Conservation (phyloP, 495 filamentous ascomycete genomes). For the Aspergillus incahuasiensis region DNA sequence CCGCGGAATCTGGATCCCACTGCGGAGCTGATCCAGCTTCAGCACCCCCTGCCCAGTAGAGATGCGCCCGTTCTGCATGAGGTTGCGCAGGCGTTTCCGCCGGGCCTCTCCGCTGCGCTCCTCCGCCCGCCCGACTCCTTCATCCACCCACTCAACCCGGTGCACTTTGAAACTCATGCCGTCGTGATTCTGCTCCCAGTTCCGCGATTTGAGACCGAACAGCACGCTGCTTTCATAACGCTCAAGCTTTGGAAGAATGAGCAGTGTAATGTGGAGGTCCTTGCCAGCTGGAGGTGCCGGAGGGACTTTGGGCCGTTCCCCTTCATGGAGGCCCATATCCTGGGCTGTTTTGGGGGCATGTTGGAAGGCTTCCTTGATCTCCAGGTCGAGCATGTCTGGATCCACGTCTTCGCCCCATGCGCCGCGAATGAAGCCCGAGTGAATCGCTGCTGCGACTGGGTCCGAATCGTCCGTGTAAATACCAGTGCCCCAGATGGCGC, state of each 20-base stretch:
- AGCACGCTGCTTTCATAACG: constrained; percentile 68
- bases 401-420: constrained; percentile 78
- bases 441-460: constrained; percentile 86
- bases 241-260: constrained; percentile 75
- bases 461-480: constrained; percentile 97
- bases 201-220: constrained; percentile 74
- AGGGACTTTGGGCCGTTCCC: constrained; percentile 34
- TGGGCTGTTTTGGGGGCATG: constrained; percentile 30
- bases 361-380: constrained; percentile 43
- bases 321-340: constrained; percentile 18
- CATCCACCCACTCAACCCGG: constrained; percentile 76
- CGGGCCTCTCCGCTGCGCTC: constrained; percentile 58
- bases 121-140: constrained; percentile 59
- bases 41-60: constrained; percentile 43
- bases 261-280: constrained; percentile 78
- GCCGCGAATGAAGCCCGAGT: constrained; percentile 86
- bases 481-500: constrained; percentile 86
- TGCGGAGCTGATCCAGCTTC: constrained; percentile 40
- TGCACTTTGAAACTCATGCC: constrained; percentile 85
- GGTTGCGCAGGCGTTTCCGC: constrained; percentile 52
- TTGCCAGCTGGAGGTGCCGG: constrained; percentile 47
- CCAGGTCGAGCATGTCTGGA: constrained; percentile 61
- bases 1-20: constrained; percentile 30
- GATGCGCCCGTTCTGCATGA: constrained; percentile 44
- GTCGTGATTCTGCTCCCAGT: constrained; percentile 67